These are phyloP conservation scores for Prunella vulgaris DNA, from an alignment of 257 asterid genomes.

Conservation along the genomic window DNA sequence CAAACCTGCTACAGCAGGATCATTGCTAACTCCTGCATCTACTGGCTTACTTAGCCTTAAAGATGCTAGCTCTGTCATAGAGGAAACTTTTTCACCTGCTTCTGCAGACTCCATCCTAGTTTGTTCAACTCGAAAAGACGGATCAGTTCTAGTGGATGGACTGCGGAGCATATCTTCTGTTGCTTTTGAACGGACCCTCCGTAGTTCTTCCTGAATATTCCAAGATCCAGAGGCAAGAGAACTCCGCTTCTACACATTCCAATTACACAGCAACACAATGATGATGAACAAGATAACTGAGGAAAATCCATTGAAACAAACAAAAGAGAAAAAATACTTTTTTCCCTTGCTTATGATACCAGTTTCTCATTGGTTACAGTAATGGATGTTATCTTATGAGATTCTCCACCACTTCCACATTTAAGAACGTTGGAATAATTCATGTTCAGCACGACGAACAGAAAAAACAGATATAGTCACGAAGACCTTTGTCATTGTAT, in stretches of 20 bases:
- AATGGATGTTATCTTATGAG: neutral
- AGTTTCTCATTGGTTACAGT: neutral
- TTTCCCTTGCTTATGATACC: neutral
- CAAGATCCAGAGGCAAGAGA: constrained; percentile 74
- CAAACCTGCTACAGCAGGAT: constrained; percentile 38
- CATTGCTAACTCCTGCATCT: constrained; percentile 39
- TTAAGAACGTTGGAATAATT: neutral
- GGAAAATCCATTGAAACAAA: neutral
- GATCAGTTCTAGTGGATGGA: constrained; percentile 47
- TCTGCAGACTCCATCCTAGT: constrained; percentile 25
- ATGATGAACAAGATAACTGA: neutral
- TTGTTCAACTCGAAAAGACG: constrained; percentile 28
- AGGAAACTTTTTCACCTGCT: constrained; percentile 27
- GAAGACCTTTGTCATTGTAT: neutral
- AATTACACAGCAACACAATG: constrained; percentile 8
- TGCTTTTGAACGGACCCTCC: constrained; percentile 74
- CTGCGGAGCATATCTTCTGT: constrained; percentile 63
- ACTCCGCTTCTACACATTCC: constrained; percentile 48
- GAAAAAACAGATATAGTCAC: neutral
- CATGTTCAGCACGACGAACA: neutral
- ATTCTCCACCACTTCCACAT: constrained; percentile 5
- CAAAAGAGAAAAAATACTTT: neutral
- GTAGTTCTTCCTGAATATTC: constrained; percentile 78
- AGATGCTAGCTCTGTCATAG: constrained; percentile 25
- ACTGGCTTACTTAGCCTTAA: constrained; percentile 19